Evolutionary conservation across 805 yeast species (phyloP), one percentile per base, ranked within the genome.

Genomic region (Candida lessepsii): DNA sequence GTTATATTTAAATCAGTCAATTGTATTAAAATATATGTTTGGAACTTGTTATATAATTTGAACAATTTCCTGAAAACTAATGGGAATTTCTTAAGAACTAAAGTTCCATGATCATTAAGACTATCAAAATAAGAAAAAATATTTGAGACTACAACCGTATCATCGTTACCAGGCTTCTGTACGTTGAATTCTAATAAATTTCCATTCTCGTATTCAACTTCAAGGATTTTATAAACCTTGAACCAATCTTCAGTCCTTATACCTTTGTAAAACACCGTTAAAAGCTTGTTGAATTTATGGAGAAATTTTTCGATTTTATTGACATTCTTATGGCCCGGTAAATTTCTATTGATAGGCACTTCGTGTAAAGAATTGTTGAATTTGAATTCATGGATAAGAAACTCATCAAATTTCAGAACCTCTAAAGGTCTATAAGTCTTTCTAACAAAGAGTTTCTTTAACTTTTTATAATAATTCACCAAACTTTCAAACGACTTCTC

Each of bases 161-260:
- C 85, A 21, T 80, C 86, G 5, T 65, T 64, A 2, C 58, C 51
- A 16, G 45, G 40, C 37, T 51, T 62, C 48, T 66, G 80, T 40
- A 63, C 60, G 44, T 61, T 75, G 56, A 80, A 75, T 36, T 73
- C 67, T 54, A 84, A 81, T 42, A 88, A 63, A 7, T 82, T 74
- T 9, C 76, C 62, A 35, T 74, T 79, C 16, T 78, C 76, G 18
- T 82, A 76, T 44, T 83, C 82, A 23, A 76, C 65, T 56, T 90
- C 96, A 32, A 91, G 61, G 1, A 81, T 62, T 53, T 87, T 91
- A 56, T 78, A 85, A 3, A 83, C 76, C 40, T 75, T 73, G 37
- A 87, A 68, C 96, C 97, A 91, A 51, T 90, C 95, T 44, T 75
- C 76, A 9, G 79, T 59, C 9, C 78, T 72, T 24, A 83, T 73